Percentiles rank a stretch among this genome's conserved stretches.
These are phyloP conservation scores for Chalciporus pseudorubinellus DNA, from an alignment of 768 basidiomycete species.

Conservation along the genomic window DNA sequence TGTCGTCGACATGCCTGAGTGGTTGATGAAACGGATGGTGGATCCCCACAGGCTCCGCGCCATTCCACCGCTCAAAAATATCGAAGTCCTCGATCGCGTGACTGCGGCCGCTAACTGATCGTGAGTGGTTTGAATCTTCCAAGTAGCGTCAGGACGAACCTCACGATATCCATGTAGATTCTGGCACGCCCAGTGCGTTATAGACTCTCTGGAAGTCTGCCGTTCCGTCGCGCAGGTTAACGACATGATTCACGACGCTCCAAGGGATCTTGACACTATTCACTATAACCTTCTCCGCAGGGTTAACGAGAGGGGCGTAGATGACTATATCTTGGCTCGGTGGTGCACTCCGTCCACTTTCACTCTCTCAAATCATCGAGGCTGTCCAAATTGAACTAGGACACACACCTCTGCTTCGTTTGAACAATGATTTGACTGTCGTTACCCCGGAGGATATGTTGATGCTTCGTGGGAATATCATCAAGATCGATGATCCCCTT, in stretches of 20 bases:
- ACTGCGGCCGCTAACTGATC: slow-evolving; percentile 15
- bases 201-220: slow-evolving; percentile 27
- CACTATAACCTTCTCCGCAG: slow-evolving; percentile 22
- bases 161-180: slow-evolving; percentile 16
- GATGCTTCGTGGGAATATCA: slow-evolving; percentile 25
- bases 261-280: slow-evolving; percentile 20
- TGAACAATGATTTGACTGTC: slow-evolving; percentile 27
- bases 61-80: slow-evolving; percentile 22
- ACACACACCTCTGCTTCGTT: slow-evolving; percentile 15
- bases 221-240: slow-evolving; percentile 26
- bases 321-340: slow-evolving; percentile 24
- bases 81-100: slow-evolving; percentile 18
- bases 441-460: slow-evolving; percentile 26
- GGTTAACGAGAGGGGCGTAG: slow-evolving; percentile 19
- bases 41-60: slow-evolving; percentile 21
- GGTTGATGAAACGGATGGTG: slow-evolving; percentile 26
- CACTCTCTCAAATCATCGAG: slow-evolving; percentile 27
- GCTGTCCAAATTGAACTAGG: slow-evolving; percentile 30
- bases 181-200: slow-evolving; percentile 28
- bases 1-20: slow-evolving; percentile 22
- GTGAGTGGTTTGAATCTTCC: slow-evolving; percentile 10
- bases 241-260: slow-evolving; percentile 14
- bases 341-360: slow-evolving; percentile 26
- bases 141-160: neutral
- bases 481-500: slow-evolving; percentile 25